Conservation (phyloP, 2,329 filamentous ascomycete genomes). For the Xylariales sp. region DNA sequence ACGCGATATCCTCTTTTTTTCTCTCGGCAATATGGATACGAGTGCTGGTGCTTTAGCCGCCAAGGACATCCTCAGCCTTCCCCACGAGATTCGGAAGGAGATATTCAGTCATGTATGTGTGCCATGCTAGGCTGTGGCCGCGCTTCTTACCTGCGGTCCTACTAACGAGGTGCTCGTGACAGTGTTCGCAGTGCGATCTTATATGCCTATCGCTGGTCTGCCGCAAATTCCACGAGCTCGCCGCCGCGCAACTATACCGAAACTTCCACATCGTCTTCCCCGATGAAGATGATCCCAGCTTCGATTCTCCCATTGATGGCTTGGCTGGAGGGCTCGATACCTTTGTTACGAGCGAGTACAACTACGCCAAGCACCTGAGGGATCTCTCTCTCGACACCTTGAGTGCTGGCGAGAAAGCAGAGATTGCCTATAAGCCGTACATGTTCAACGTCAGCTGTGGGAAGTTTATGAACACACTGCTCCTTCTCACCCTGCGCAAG, state of each 20-base stretch:
- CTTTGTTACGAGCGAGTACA: slow-evolving; percentile 58
- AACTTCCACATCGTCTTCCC: slow-evolving; percentile 57
- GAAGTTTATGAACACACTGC: slow-evolving; percentile 59
- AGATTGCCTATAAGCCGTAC: slow-evolving; percentile 49
- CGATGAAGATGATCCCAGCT: slow-evolving; percentile 50
- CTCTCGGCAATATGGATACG: too few species aligned
- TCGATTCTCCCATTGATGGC: slow-evolving; percentile 50
- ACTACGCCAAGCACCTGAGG: slow-evolving; percentile 55
- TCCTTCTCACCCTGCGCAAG: slow-evolving; percentile 52
- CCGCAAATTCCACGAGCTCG: slow-evolving; percentile 52
- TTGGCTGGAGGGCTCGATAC: slow-evolving; percentile 57
- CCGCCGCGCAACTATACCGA: slow-evolving; percentile 55
- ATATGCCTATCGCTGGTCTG: slow-evolving; percentile 56
- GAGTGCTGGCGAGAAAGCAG: slow-evolving; percentile 47
- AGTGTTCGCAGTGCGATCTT: slow-evolving; percentile 50
- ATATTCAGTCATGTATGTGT: slow-evolving; percentile 41
- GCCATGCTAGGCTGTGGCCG: too few species aligned
- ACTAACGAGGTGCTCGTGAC: too few species aligned
- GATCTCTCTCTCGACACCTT: slow-evolving; percentile 53
- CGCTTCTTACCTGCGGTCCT: too few species aligned
- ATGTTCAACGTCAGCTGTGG: slow-evolving; percentile 52
- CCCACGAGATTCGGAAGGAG: slow-evolving; percentile 43
- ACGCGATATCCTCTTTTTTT: too few species aligned
- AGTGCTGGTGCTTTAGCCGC: too few species aligned
- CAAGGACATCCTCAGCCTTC: slow-evolving; percentile 34